These are phyloP conservation scores for Suillus subluteus DNA, from an alignment of 768 basidiomycete species.

Conservation along the genomic window DNA sequence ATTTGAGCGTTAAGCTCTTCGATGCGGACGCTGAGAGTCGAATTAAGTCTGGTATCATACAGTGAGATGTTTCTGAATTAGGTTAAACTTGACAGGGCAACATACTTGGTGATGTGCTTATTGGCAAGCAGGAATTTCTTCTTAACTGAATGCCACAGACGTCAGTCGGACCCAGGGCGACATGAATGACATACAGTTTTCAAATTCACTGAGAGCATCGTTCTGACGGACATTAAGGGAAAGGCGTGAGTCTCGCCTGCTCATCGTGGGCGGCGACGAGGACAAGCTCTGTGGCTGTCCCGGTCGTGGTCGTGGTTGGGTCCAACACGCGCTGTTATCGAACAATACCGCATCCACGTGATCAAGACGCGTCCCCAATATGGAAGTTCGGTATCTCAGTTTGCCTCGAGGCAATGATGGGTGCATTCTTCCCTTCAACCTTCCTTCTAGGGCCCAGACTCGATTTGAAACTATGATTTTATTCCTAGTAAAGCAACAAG, in stretches of 20 bases:
- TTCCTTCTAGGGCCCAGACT: conserved; percentile 25
- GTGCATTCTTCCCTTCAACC: conserved; percentile 22
- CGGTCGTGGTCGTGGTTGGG: conserved; percentile 19
- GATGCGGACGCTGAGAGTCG: conserved; percentile 80
- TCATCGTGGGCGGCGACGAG: conserved; percentile 33
- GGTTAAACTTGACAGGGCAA: conserved; percentile 11
- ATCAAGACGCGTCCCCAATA: conserved; percentile 25
- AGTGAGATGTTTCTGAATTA: conserved; percentile 8
- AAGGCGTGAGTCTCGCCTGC: conserved; percentile 36
- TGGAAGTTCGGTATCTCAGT: conserved; percentile 15
- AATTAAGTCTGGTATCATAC: conserved; percentile 64
- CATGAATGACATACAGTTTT: conserved; percentile 66
- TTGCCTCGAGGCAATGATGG: conserved; percentile 31
- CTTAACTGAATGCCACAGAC: conserved; percentile 67
- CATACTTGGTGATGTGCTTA: conserved; percentile 89
- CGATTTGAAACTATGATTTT: conserved; percentile 11
- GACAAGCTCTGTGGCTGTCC: conserved; percentile 26
- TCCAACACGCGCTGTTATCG: conserved; percentile 39
- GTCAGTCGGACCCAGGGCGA: conserved; percentile 19
- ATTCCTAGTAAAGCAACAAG: conserved; percentile 10
- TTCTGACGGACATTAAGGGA: conserved; percentile 71
- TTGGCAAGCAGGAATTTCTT: conserved; percentile 91
- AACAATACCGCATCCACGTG: conserved; percentile 35
- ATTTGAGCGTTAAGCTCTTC: conserved; percentile 86
- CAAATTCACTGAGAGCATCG: conserved; percentile 83